Evolutionary conservation across 1,284 basidiomycete species (phyloP).

Genomic region (Cutaneotrichosporon mucoides): DNA sequence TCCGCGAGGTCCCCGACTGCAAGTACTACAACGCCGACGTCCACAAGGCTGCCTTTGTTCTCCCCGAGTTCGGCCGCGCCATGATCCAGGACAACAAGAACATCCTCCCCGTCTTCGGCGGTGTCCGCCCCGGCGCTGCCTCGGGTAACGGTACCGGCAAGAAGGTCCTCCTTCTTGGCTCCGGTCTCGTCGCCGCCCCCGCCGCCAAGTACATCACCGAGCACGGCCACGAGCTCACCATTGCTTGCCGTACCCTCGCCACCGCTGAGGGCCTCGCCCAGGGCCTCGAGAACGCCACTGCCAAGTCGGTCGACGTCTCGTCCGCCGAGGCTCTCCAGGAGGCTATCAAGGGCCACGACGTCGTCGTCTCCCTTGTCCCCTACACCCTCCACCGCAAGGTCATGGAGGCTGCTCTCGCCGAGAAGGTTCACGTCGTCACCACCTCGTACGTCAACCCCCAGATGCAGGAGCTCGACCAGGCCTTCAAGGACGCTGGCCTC

Average conservation of each 20-base stretch:
- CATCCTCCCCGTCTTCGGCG: conserved; percentile 63
- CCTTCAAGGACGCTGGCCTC: conserved; percentile 83
- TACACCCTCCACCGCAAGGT: conserved; percentile 89
- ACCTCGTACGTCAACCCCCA: conserved; percentile 89
- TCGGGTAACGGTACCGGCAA: conserved; percentile 53
- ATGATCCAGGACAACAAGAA: conserved; percentile 68
- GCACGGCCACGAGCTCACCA: conserved; percentile 74
- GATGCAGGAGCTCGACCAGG: conserved; percentile 81
- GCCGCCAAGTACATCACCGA: conserved; percentile 90
- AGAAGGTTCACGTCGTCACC: conserved; percentile 86
- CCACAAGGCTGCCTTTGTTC: conserved; percentile 65
- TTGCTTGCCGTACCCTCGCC: conserved; percentile 78
- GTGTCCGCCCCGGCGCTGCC: conserved; percentile 52
- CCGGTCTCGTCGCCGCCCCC: conserved; percentile 90
- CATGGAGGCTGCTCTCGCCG: conserved; percentile 92
- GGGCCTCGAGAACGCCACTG: conserved; percentile 66
- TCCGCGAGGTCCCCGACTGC: conserved; percentile 64
- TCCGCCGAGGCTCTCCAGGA: conserved; percentile 68
- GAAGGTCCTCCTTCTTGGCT: conserved; percentile 88
- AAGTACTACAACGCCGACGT: conserved; percentile 16
- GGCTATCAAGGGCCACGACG: conserved; percentile 78
- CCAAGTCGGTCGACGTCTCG: conserved; percentile 79
- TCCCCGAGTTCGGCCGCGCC: conserved; percentile 85
- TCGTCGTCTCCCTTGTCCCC: conserved; percentile 95
- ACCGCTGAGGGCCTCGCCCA: conserved; percentile 66